Evolutionary conservation across 2,329 filamentous ascomycete species (phyloP).

Genomic region (Colletotrichum limetticola): DNA sequence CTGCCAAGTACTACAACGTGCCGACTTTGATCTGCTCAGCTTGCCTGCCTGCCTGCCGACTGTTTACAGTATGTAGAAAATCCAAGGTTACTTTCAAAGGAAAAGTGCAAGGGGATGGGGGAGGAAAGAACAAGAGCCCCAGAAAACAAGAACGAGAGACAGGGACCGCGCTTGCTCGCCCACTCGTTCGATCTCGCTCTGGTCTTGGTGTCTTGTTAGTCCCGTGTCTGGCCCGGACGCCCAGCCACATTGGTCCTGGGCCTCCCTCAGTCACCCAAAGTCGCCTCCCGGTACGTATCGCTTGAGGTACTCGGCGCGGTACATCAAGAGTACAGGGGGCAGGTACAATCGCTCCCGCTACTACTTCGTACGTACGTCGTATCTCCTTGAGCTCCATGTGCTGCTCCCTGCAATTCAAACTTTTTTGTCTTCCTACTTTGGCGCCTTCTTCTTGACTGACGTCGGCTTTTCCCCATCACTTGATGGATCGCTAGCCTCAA

Average conservation of each 20-base stretch:
- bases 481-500: slow-evolving; percentile 5
- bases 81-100: neutral
- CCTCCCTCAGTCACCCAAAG: neutral
- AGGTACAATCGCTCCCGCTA: neutral
- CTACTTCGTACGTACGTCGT: no score
- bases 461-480: neutral
- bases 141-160: neutral
- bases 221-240: slow-evolving; percentile 8
- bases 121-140: neutral
- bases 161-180: slow-evolving; percentile 6
- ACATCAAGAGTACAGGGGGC: neutral
- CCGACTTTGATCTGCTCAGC: neutral
- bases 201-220: slow-evolving; percentile 3
- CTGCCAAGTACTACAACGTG: neutral
- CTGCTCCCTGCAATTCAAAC: neutral
- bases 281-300: slow-evolving; percentile 22
- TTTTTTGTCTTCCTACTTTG: neutral
- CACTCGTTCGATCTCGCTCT: slow-evolving; percentile 9
- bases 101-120: neutral
- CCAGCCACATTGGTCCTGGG: slow-evolving; percentile 27
- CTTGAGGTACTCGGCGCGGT: neutral
- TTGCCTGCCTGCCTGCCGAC: neutral
- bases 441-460: neutral
- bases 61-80: neutral
- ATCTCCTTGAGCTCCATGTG: neutral